Conservation (phyloP, 192 early-diverging fungal species). For the Backusella macrospora region DNA sequence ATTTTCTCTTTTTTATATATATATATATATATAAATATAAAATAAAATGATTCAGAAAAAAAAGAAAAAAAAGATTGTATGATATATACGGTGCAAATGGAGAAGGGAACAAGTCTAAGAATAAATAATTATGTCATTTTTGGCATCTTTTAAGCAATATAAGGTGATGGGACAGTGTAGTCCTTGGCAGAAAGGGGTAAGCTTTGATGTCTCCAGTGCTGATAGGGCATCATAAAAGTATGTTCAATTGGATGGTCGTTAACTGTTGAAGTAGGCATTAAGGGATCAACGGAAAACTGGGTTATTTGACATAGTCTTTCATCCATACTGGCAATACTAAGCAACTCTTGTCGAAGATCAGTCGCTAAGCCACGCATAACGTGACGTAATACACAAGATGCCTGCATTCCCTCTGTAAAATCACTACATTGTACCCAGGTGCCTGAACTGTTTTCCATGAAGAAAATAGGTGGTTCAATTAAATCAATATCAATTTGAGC, state of each 20-base stretch:
- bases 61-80: not conserved
- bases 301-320: constrained; percentile 28
- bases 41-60: not conserved
- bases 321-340: constrained; percentile 29
- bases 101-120: not conserved
- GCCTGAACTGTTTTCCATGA: constrained; percentile 52
- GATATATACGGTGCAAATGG: constrained; percentile 9
- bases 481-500: constrained; percentile 56
- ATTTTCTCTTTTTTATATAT: not conserved
- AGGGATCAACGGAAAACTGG: constrained; percentile 8
- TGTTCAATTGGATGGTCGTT: constrained; percentile 13
- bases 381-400: constrained; percentile 51
- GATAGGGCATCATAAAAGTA: constrained; percentile 3
- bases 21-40: not conserved
- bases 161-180: not conserved
- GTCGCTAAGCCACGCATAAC: constrained; percentile 49
- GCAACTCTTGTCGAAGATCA: constrained; percentile 30
- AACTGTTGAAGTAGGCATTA: not conserved
- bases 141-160: not conserved
- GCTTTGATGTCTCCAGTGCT: constrained; percentile 25
- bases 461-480: constrained; percentile 57
- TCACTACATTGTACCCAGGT: constrained; percentile 64
- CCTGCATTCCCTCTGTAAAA: constrained; percentile 67
- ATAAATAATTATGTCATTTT: not conserved
- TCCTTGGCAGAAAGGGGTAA: constrained; percentile 19